Evolutionary conservation across 2,329 filamentous ascomycete genomes (phyloP), one percentile per base, ranked within the genome.

Genomic region (Ceratocystis diversiconidia): DNA sequence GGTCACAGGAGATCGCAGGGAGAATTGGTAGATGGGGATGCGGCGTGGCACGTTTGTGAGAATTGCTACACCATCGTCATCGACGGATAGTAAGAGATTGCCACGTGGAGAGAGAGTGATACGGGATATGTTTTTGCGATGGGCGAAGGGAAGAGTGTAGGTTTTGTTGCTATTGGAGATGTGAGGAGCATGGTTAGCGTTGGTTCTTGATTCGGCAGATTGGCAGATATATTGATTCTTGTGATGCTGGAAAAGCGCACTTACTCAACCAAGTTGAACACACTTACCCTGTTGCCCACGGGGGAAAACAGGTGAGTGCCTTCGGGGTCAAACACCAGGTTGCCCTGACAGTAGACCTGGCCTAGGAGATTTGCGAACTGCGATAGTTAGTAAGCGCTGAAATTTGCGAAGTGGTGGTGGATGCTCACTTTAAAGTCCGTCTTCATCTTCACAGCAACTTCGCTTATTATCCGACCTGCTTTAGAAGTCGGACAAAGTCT

Each of bases 331-430:
- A 95, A 99, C 74, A 96, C 83, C 73, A 99, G 84, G 75, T 97
- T 99, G 77, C 95, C 94, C 83, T 92, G 90, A 79, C 91, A 90
- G 80, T 97, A 99, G 74, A 99, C 94, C 71, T 94, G 99, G 74
- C 94, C 95, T 73, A 99, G 84, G 75, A 99, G 84, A 78, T 97
- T 99, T 75, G 92, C 96, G 79, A 99, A 99, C 92, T 96, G 72
- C 1, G 55, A n/a, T 28, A 41, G 46, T 55, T 67, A 66, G 41
- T 36, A 66, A 22, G 25, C 22, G 22, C 15, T 22, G 19, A 10
- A 22, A 19, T 19, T 22, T 12, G 57, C 5, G 43, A 22, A n/a
- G 5, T 10, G 28, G 59, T 12, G 7, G 25, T 44, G 6, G 12
- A 12, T 32, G 67, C 76, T 69, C 77, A 95, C 92, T 85, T 94